Evolutionary conservation across 1,284 basidiomycete genomes (phyloP), one percentile per base, ranked within the genome.

Genomic region (Trichosporon sp.): DNA sequence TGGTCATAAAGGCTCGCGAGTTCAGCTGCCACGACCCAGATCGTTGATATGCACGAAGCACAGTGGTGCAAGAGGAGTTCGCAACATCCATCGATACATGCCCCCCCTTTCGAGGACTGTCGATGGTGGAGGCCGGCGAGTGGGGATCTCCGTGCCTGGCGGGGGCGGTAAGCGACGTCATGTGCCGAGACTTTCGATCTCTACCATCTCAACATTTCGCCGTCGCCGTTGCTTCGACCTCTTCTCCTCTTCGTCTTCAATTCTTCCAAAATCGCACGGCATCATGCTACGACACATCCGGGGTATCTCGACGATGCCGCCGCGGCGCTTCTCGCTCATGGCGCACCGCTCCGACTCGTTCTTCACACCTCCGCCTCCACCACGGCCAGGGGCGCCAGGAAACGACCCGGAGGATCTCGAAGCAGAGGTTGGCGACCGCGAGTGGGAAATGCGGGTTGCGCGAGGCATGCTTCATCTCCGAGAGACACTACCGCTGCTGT

Each of bases 371-470:
- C 40, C 40, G 3, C 40, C 40, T 3, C 40, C 40, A 10, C 40
- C 40, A 11, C 40, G 40, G 19, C 40, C 40, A 21, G 40, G 40
- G 4, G 40, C 40, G 16, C 11, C 40, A 2, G 40, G 40, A n/a
- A 21, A 44, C 19, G 56, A 46, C 19, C 65, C 68, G 21, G 62
- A 64, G 8, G 49, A 54, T 27, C 71, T 71, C 19, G 76, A 79
- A 56, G 72, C 70, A 36, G 73, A 74, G 62, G 77, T 80, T n/a
- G 72, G 73, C 61, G 79, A 80, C 65, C 61, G 70, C 23, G 79
- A 80, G 64, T 80, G 78, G 78, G 77, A 79, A 62, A 73, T 80
- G 56, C 63, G 79, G 61, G 78, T 78, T 25, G 79, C 73, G 9
- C 70, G 73, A 59, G 78, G 71, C 16, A 77, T 80, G 72, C 64